Conservation (phyloP, 192 early-diverging fungal genomes). For the Podila clonocystis region DNA sequence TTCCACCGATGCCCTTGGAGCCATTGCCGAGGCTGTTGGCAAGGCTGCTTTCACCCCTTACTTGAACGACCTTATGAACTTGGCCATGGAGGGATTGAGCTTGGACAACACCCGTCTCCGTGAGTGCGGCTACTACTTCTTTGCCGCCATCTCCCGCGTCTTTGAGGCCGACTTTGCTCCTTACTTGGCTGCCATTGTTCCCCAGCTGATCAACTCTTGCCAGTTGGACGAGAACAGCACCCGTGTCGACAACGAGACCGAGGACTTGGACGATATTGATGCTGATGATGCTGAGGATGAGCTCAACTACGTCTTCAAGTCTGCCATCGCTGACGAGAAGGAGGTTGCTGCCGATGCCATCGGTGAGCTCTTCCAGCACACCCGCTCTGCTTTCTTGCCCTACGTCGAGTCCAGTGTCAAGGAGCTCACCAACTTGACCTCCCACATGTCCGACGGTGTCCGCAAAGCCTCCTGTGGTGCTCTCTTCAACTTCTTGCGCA, state of each 20-base stretch:
- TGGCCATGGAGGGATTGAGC: constrained; percentile 83
- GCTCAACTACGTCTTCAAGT: constrained; percentile 70
- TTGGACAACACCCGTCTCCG: constrained; percentile 78
- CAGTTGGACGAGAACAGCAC: constrained; percentile 74
- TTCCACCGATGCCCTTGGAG: constrained; percentile 87
- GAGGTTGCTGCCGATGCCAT: constrained; percentile 86
- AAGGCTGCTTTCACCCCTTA: constrained; percentile 82
- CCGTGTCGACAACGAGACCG: constrained; percentile 34
- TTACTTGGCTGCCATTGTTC: constrained; percentile 80
- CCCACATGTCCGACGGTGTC: constrained; percentile 79
- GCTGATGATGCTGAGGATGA: constrained; percentile 67
- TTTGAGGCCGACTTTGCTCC: constrained; percentile 86
- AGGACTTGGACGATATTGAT: constrained; percentile 56
- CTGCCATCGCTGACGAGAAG: constrained; percentile 88
- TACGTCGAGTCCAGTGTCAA: constrained; percentile 76
- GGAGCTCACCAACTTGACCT: constrained; percentile 69
- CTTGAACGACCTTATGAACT: constrained; percentile 76
- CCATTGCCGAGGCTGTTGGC: constrained; percentile 91
- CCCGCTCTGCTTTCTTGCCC: constrained; percentile 76
- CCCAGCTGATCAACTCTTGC: constrained; percentile 82
- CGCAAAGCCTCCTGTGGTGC: constrained; percentile 74
- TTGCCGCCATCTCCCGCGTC: constrained; percentile 82
- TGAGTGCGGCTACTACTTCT: constrained; percentile 90
- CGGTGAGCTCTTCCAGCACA: constrained; percentile 84
- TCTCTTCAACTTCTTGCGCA: constrained; percentile 77